Percentiles rank a stretch among this genome's conserved stretches.
These are phyloP conservation scores for Ichthyophthirius multifiliis DNA, from an alignment of 169 alveolate genomes.

Conservation along the genomic window DNA sequence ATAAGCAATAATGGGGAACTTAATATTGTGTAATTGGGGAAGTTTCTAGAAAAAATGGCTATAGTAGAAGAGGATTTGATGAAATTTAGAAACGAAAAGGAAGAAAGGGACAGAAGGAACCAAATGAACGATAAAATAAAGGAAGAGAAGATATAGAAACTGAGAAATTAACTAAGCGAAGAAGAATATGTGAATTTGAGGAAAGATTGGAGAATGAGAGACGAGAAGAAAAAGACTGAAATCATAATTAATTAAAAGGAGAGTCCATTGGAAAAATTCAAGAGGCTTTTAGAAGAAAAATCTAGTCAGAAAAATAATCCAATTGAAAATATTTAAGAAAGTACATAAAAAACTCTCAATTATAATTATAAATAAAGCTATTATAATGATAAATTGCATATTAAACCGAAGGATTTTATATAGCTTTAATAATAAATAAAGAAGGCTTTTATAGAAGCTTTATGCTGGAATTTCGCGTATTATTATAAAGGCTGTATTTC, in stretches of 20 bases:
- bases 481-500: constrained; percentile 93
- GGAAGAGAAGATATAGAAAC: constrained; percentile 20
- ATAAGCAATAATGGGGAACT: constrained; percentile 87
- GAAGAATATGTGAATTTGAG: constrained; percentile 41
- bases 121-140: constrained; percentile 44
- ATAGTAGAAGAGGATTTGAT: constrained; percentile 85
- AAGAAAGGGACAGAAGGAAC: constrained; percentile 75
- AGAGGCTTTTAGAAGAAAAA: neutral
- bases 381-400: constrained; percentile 41
- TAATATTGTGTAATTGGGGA: constrained; percentile 71
- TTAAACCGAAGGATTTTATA: constrained; percentile 67
- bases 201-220: constrained; percentile 8
- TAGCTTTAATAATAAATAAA: constrained; percentile 79
- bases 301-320: neutral
- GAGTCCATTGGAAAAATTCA: neutral
- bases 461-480: constrained; percentile 95
- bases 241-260: neutral
- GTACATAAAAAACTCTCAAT: neutral
- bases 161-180: constrained; percentile 30
- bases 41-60: constrained; percentile 75
- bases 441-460: constrained; percentile 93
- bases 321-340: constrained; percentile 9
- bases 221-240: constrained; percentile 10
- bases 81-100: constrained; percentile 74
- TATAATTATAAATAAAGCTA: constrained; percentile 12